Conservation (phyloP, 2,329 filamentous ascomycete species). For the Fusarium transvaalense region DNA sequence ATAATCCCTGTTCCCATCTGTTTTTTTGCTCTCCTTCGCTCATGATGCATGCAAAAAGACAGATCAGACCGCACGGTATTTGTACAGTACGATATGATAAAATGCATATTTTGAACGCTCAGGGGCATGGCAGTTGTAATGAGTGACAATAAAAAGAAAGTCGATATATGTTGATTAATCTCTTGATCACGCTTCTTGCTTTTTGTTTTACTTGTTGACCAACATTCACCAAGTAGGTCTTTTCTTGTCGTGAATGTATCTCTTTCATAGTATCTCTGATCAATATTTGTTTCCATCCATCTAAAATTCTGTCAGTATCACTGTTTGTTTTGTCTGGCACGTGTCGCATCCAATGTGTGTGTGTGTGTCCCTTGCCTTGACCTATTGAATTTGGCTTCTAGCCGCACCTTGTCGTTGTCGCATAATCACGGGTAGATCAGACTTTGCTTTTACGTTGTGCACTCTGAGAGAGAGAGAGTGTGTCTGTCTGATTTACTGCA, state of each 20-base stretch:
- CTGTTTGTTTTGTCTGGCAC: slow-evolving; percentile 23
- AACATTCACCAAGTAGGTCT: slow-evolving; percentile 23
- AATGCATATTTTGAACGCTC: not conserved
- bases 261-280: too few species aligned
- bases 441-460: not conserved
- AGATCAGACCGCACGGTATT: slow-evolving; percentile 19
- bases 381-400: slow-evolving; percentile 13
- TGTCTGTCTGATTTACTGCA: not conserved
- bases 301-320: slow-evolving; percentile 21
- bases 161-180: slow-evolving; percentile 1
- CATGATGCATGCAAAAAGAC: slow-evolving; percentile 27
- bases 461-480: not conserved
- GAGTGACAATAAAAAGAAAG: slow-evolving; percentile 5
- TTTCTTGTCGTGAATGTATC: slow-evolving; percentile 26
- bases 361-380: slow-evolving; percentile 28
- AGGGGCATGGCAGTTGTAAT: slow-evolving; percentile 28
- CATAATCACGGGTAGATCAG: slow-evolving; percentile 22
- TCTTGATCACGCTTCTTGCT: slow-evolving; percentile 39
- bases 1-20: slow-evolving; percentile 31
- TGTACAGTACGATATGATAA: slow-evolving; percentile 19
- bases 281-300: slow-evolving; percentile 4
- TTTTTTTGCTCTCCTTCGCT: slow-evolving; percentile 8
- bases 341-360: slow-evolving; percentile 20
- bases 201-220: slow-evolving; percentile 1
- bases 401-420: slow-evolving; percentile 8